Evolutionary conservation across 352 stramenopile genomes (phyloP).

Genomic region (Pythium dissimile): DNA sequence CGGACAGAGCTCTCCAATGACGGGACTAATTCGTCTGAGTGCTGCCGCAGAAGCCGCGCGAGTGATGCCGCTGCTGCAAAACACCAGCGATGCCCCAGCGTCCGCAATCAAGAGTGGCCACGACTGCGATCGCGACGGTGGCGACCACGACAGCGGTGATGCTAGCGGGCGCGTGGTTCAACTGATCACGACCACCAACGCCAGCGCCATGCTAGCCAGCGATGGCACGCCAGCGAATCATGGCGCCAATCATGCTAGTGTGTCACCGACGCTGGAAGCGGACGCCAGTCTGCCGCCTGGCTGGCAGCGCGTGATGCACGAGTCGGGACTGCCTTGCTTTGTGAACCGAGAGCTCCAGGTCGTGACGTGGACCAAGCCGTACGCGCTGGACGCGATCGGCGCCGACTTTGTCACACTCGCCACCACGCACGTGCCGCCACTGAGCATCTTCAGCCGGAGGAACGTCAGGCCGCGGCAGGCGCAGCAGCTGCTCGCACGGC

Average conservation of each 20-base stretch:
- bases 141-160: background rate
- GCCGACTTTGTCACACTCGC: constrained; percentile 41
- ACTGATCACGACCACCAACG: constrained; percentile 5
- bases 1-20: too few species aligned
- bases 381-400: constrained; percentile 38
- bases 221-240: background rate
- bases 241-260: background rate
- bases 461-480: background rate
- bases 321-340: constrained; percentile 68
- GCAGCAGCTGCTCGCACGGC: background rate
- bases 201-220: background rate
- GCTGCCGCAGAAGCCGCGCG: constrained; percentile 28
- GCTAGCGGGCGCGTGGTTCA: constrained; percentile 6
- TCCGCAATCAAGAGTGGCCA: background rate
- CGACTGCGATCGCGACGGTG: background rate
- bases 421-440: constrained; percentile 57
- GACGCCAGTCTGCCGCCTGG: constrained; percentile 47
- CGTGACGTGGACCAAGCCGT: constrained; percentile 73
- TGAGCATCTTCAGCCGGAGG: constrained; percentile 50
- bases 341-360: constrained; percentile 48
- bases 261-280: background rate
- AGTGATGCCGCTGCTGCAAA: background rate
- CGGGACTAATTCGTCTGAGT: constrained; percentile 54
- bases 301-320: constrained; percentile 61
- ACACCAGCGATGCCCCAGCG: background rate